Conservation (phyloP, 2,329 filamentous ascomycete species). For the Phyllosticta paracitricarpa region DNA sequence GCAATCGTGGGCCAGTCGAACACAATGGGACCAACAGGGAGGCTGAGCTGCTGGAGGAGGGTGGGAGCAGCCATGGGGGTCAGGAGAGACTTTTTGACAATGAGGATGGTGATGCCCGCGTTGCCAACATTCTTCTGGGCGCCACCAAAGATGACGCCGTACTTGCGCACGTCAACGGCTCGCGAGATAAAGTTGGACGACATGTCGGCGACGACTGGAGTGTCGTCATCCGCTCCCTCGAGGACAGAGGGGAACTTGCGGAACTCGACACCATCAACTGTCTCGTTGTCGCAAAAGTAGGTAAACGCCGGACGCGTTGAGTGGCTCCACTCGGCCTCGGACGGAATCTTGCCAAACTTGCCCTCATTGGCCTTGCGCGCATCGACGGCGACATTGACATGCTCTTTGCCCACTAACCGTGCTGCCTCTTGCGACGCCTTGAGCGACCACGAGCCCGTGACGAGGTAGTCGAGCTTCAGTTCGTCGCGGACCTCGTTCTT, state of each 20-base stretch:
- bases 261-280: conserved; percentile 87
- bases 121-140: conserved; percentile 91
- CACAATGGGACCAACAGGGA: conserved; percentile 71
- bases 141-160: conserved; percentile 75
- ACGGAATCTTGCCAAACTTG: conserved; percentile 79
- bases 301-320: conserved; percentile 58
- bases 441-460: conserved; percentile 83
- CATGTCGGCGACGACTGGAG: conserved; percentile 83
- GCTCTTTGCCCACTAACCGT: conserved; percentile 64
- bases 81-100: conserved; percentile 73
- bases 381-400: conserved; percentile 73
- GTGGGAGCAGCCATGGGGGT: conserved; percentile 53
- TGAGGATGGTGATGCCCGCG: conserved; percentile 75
- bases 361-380: conserved; percentile 52
- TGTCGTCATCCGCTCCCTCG: conserved; percentile 53
- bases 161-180: conserved; percentile 66
- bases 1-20: conserved; percentile 75
- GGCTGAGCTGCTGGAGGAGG: conserved; percentile 61
- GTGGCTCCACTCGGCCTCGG: conserved; percentile 66
- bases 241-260: conserved; percentile 59
- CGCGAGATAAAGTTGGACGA: conserved; percentile 85
- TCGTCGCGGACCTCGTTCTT: conserved; percentile 56
- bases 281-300: conserved; percentile 93
- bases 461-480: conserved; percentile 76
- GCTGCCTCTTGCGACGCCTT: conserved; percentile 80